These are phyloP conservation scores for Lathyrus tuberosus DNA, from an alignment of 306 rosid species.

Conservation along the genomic window DNA sequence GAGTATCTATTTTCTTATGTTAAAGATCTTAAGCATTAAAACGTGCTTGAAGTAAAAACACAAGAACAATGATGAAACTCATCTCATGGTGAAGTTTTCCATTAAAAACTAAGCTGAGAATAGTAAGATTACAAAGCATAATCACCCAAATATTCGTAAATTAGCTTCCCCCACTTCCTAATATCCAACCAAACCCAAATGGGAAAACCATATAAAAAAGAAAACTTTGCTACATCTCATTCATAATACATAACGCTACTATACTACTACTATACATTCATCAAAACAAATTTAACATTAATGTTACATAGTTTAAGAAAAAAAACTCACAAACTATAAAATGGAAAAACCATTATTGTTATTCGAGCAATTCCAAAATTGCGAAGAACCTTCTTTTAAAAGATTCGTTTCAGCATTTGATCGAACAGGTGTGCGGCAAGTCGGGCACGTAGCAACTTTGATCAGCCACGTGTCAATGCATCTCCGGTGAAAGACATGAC, in stretches of 20 bases:
- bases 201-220: not conserved
- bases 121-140: conserved; percentile 7
- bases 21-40: not conserved
- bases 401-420: not conserved
- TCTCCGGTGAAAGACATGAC: conserved; percentile 70
- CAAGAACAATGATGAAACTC: not conserved
- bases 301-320: conserved; percentile 16
- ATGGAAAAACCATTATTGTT: conserved; percentile 38
- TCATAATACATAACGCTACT: conserved; percentile 11
- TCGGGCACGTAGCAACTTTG: conserved; percentile 77
- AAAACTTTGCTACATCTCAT: conserved; percentile 26
- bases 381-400: conserved; percentile 31
- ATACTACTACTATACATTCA: conserved; percentile 15
- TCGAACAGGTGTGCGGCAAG: conserved; percentile 74
- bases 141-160: conserved; percentile 7
- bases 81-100: conserved; percentile 6
- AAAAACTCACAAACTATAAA: conserved; percentile 51
- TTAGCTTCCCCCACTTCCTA: not conserved
- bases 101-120: not conserved
- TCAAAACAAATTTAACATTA: not conserved
- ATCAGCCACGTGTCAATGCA: conserved; percentile 83
- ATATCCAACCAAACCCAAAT: conserved; percentile 11
- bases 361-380: conserved; percentile 33
- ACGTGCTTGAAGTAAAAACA: not conserved
- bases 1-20: not conserved